Evolutionary conservation across 495 filamentous ascomycete species (phyloP).

Genomic region (Xylaria castorea): DNA sequence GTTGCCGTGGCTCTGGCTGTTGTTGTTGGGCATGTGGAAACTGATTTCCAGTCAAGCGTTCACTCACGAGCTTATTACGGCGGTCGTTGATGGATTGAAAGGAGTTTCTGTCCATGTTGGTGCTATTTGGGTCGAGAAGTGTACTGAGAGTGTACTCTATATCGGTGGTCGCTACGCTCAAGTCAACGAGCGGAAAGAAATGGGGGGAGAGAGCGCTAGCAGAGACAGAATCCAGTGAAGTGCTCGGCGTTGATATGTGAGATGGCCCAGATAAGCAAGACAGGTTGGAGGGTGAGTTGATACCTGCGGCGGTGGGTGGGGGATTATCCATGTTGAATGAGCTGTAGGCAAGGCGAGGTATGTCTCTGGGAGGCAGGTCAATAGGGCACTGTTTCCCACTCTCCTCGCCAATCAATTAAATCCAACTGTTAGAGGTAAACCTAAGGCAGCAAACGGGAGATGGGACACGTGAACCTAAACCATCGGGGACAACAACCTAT

Average conservation of each 20-base stretch:
- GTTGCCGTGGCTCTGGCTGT: conserved; percentile 14
- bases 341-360: conserved; percentile 10
- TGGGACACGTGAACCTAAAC: conserved; percentile 1
- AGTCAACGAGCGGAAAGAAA: conserved; percentile 30
- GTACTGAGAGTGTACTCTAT: conserved; percentile 29
- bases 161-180: conserved; percentile 21
- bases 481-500: neutral
- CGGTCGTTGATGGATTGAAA: conserved; percentile 41
- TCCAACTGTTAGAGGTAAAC: conserved; percentile 12
- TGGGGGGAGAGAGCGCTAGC: conserved; percentile 12
- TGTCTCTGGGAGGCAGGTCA: conserved; percentile 26
- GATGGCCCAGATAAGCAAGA: conserved; percentile 35
- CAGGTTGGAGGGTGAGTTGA: conserved; percentile 34
- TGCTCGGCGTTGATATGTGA: conserved; percentile 34
- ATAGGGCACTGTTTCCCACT: conserved; percentile 3
- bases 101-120: conserved; percentile 37
- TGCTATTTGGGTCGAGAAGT: conserved; percentile 21
- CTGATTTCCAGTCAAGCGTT: conserved; percentile 24
- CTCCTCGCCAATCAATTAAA: conserved; percentile 32
- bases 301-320: conserved; percentile 22
- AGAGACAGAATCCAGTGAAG: conserved; percentile 29
- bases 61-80: conserved; percentile 33
- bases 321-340: conserved; percentile 36
- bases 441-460: conserved; percentile 36
- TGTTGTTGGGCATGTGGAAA: conserved; percentile 27